A percentile compares a stretch with the other conserved stretches of the same genome.
These are phyloP conservation scores for Verticillium zaregamsianum DNA, from an alignment of 2,329 filamentous ascomycete genomes.

Conservation along the genomic window DNA sequence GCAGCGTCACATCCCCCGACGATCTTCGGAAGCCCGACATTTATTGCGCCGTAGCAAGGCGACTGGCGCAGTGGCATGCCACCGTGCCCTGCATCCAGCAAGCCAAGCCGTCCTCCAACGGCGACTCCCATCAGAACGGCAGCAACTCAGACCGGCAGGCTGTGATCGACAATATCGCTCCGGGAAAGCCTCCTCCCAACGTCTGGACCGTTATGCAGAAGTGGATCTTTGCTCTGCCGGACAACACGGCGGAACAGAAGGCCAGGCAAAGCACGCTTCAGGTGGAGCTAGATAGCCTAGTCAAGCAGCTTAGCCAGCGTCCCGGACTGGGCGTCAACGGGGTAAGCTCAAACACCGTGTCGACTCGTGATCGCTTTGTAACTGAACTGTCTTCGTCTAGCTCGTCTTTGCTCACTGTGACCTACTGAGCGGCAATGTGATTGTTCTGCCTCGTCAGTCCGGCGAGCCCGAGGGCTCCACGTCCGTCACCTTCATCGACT, in stretches of 20 bases:
- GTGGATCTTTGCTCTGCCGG: constrained; percentile 86
- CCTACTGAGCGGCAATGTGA: constrained; percentile 93
- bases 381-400: constrained; percentile 30
- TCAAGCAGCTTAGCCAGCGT: constrained; percentile 68
- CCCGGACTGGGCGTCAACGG: constrained; percentile 72
- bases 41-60: constrained; percentile 77
- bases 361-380: background rate
- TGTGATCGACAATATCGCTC: constrained; percentile 48
- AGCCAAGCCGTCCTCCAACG: constrained; percentile 25
- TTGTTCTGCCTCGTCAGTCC: constrained; percentile 57
- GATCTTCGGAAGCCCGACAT: constrained; percentile 74
- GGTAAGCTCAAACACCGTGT: constrained; percentile 43
- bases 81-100: constrained; percentile 54
- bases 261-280: constrained; percentile 66
- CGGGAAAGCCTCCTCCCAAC: constrained; percentile 73
- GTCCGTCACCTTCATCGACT: constrained; percentile 86
- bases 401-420: constrained; percentile 95
- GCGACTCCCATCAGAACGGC: constrained; percentile 20
- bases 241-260: constrained; percentile 63
- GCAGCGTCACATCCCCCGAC: constrained; percentile 72
- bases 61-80: constrained; percentile 92
- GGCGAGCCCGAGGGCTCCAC: constrained; percentile 17
- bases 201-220: constrained; percentile 95
- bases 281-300: constrained; percentile 66
- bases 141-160: constrained; percentile 23